Evolutionary conservation across 2,329 filamentous ascomycete genomes (phyloP).

Genomic region (Colletotrichum brevisporum): DNA sequence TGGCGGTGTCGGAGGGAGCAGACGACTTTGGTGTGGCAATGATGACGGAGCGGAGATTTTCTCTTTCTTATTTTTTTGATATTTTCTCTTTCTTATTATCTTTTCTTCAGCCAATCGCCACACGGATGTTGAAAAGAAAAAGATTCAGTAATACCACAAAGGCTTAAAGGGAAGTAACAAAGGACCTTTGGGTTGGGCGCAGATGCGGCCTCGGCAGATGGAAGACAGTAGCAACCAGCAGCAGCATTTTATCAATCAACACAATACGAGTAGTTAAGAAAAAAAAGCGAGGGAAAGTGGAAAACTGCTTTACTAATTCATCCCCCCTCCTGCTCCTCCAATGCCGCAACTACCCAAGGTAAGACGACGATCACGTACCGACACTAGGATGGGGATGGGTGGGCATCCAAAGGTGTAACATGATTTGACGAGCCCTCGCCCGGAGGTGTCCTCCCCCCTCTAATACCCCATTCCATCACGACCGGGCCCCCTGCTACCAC

Average conservation of each 20-base stretch:
- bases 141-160: neutral
- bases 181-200: neutral
- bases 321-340: neutral
- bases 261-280: too few species aligned
- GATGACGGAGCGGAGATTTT: neutral
- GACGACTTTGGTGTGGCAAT: neutral
- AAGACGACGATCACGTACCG: conserved; percentile 24
- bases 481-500: neutral
- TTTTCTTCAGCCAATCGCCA: neutral
- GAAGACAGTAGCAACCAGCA: too few species aligned
- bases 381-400: neutral
- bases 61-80: neutral
- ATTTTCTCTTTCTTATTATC: too few species aligned
- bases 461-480: neutral
- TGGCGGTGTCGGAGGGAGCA: neutral
- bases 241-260: conserved; percentile 5
- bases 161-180: neutral
- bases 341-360: conserved; percentile 32
- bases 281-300: neutral
- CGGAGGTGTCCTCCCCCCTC: neutral
- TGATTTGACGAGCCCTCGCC: conserved; percentile 16
- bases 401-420: conserved; percentile 9
- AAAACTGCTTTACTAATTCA: conserved; percentile 11
- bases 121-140: neutral
- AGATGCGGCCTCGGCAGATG: neutral